Evolutionary conservation across 2,329 filamentous ascomycete genomes (phyloP), one percentile per base, ranked within the genome.

Genomic region (Pezicula carpinea): DNA sequence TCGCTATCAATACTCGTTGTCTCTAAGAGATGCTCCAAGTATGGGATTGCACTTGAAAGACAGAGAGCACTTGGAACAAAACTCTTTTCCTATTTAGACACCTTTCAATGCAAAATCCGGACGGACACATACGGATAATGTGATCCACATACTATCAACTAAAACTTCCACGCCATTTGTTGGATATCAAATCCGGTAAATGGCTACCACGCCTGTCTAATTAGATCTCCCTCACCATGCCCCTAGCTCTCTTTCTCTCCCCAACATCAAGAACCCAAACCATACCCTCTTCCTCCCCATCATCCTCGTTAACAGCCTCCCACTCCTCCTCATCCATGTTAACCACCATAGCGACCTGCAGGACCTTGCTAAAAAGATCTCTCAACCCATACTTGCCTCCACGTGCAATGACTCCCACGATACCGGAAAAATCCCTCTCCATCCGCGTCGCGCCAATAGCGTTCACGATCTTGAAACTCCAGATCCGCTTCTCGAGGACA

Each of bases 301-400:
- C 64, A 29, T 66, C 68, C 31, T 70, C 74, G 26, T 73, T 67
- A 34, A 91, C 67, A 66, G 93, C 89, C 40, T 92, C 87, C 87
- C 90, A 96, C 67, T 96, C 92, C 48, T 96, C 91, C 29, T 93
- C 88, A 64, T 96, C 91, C 89, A 96, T 95, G 57, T 91, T 92
- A 63, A 92, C 83, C 14, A 96, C 81, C 73, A 95, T 81, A 48
- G 87, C 80, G 58, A 96, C 84, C 73, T 96, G 89, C 49, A 77
- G 76, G 48, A 87, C 87, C 59, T 83, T 80, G 22, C 77, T 75
- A 69, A 96, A 96, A 3, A 79, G 68, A 61, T 95, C 90, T 26
- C 89, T 75, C 31, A 93, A 77, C 2, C 79, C 79, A 63, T 95
- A 96, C 59, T 87, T 82, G 4, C 76, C 77, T 2, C 84, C 87